Evolutionary conservation across 495 filamentous ascomycete species (phyloP), one percentile per base, ranked within the genome.

Genomic region (Tuber indicum): DNA sequence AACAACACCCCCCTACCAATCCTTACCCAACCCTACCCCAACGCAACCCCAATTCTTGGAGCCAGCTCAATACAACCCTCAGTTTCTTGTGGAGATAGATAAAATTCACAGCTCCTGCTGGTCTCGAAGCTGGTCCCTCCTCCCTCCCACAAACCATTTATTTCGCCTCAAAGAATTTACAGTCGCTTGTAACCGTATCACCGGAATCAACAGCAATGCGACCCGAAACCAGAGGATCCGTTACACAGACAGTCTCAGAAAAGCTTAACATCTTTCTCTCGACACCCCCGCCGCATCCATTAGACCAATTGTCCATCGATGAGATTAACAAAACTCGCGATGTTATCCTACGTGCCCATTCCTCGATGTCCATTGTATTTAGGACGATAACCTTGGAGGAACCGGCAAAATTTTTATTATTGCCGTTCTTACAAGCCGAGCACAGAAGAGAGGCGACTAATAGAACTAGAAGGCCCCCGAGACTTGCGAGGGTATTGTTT

Each of bases 401-500:
- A 78, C 89, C 89, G 19, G 79, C 82, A 12, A 90, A 90, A 81
- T 78, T 82, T 32, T 77, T 84, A 42, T 82, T 88, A 46, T 72
- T 88, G 12, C 84, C 84, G 39, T 89, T 87, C 72, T 74, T 84
- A 72, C 72, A 43, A 23, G 75, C 72, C 49, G 86, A 86, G 77
- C 84, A 85, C 46, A 74, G 21, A 26, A 77, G 79, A 71, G 75
- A 80, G 66, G 74, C 82, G 70, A 77, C 77, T 43, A 41, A 23
- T 45, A 75, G 46, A 72, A 82, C 75, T 45, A 86, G 62, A 83
- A 87, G 76, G 9, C 91, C 90, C 9, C 85, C 87, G 8, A 87
- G 91, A 71, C 83, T 89, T 58, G 90, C 91, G n/a, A 86, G 87
- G 71, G 87, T 90, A 36, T 85, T 91, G 74, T 92, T 92, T 84